Evolutionary conservation across 2,329 filamentous ascomycete genomes (phyloP), one percentile per base, ranked within the genome.

Genomic region (Fusarium sterilihyphosum): DNA sequence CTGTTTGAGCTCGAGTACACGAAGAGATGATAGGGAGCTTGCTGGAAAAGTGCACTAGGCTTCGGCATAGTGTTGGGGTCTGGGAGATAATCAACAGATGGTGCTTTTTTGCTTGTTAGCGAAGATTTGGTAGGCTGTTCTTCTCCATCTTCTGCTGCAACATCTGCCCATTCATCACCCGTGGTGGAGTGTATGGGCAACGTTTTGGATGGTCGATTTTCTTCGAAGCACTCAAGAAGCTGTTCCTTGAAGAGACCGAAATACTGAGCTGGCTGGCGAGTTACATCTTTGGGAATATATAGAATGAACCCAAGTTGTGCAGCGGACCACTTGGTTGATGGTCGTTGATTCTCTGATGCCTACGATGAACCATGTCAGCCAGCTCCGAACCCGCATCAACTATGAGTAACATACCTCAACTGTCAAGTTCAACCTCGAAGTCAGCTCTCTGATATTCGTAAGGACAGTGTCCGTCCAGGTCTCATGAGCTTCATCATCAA

Each of bases 1-100:
- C 69, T 73, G 24, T 79, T 38, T 26, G 24, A 18, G 38, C 12
- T 78, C 17, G 74, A 71, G 16, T 79, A 73, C 9, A 88, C 79
- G 20, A 83, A 81, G 11, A 89, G 79, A 60, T 87, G 82, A 71
- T 88, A 88, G 0, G 87, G 87, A 4, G 87, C 85, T 38, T 80
- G 82, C 14, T 82, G 79, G 20, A 87, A 81, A 16, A 89, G 79
- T n/a, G 86, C 82, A 54, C 87, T 85, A 1, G 87, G 87, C 5
- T 85, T 81, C 8, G 85, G 83, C 17, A 89, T 76, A 1, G 80
- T 80, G 8, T 78, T 81, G 5, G 83, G 76, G 33, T 82, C 81
- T 4, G 87, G 86, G 7, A 89, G 77, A 57, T 82, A 81, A 18
- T 83, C 70, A 31, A 76, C 59, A 7, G 24, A 12, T 6, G 69